These are phyloP conservation scores for Termitomyces titanicus DNA, from an alignment of 768 basidiomycete species.

Conservation along the genomic window DNA sequence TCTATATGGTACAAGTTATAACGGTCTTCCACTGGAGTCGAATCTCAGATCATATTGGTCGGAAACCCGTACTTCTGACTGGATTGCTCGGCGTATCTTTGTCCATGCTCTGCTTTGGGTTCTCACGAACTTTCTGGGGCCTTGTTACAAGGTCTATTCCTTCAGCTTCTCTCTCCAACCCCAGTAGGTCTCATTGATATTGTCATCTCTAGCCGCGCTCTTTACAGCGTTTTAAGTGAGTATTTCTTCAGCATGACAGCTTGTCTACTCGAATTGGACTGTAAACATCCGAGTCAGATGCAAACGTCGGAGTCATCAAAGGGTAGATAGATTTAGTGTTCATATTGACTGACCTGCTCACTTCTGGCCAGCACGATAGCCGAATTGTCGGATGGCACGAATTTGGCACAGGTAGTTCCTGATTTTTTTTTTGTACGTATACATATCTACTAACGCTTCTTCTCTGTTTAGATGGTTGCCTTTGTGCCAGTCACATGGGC, in stretches of 20 bases:
- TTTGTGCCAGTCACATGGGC: slow-evolving; percentile 57
- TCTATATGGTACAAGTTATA: slow-evolving; percentile 68
- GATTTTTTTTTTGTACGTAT: not conserved
- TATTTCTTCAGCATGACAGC: not conserved
- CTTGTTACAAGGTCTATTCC: slow-evolving; percentile 44
- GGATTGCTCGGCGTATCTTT: slow-evolving; percentile 63
- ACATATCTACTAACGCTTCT: not conserved
- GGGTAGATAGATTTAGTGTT: slow-evolving; percentile 21
- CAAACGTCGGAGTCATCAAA: slow-evolving; percentile 71
- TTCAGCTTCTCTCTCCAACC: not conserved
- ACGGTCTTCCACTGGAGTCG: slow-evolving; percentile 75
- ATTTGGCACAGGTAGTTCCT: slow-evolving; percentile 50
- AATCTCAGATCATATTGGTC: slow-evolving; percentile 68
- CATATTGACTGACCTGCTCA: not conserved
- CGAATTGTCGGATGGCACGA: slow-evolving; percentile 71
- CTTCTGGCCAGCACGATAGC: slow-evolving; percentile 49
- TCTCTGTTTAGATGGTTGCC: slow-evolving; percentile 44
- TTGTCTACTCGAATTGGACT: not conserved
- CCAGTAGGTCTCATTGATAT: too few relatives aligned
- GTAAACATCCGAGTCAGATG: slow-evolving; percentile 33
- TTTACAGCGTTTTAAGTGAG: slow-evolving; percentile 68
- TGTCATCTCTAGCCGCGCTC: slow-evolving; percentile 42
- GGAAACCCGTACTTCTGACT: slow-evolving; percentile 68
- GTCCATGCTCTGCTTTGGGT: slow-evolving; percentile 72
- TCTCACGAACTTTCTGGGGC: slow-evolving; percentile 66